phyloP scores from a whole-genome alignment of 2,329 filamentous ascomycete genomes.

The Cephalotrichum gorgonifer region DNA sequence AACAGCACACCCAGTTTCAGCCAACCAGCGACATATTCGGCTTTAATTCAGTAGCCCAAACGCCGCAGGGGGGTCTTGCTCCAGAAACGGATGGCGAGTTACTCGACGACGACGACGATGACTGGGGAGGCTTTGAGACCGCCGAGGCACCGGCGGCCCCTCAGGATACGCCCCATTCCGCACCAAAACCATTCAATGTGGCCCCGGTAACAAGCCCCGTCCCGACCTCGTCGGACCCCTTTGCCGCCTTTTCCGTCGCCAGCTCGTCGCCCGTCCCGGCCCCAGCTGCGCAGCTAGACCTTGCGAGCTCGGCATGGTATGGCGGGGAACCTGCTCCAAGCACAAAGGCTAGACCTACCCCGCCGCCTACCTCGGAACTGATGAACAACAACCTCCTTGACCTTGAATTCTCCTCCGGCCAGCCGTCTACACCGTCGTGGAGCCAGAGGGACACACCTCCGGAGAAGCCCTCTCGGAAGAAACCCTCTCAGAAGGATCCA shows the following conservation, averaged over 20 bases:
- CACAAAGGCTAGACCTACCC: slow-evolving; percentile 15
- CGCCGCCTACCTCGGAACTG: slow-evolving; percentile 42
- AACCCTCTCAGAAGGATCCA: slow-evolving; percentile 21
- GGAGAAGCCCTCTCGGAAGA: not conserved
- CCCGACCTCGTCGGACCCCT: slow-evolving; percentile 5
- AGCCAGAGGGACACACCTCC: slow-evolving; percentile 3
- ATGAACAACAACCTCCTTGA: slow-evolving; percentile 41
- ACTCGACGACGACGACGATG: slow-evolving; percentile 43
- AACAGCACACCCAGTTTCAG: slow-evolving; percentile 3
- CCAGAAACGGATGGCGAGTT: not conserved
- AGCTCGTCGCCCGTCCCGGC: slow-evolving; percentile 12
- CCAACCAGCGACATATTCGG: slow-evolving; percentile 13
- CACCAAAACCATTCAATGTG: slow-evolving; percentile 1
- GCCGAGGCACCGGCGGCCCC: slow-evolving; percentile 27
- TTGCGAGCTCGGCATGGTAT: slow-evolving; percentile 10
- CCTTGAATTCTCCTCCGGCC: slow-evolving; percentile 10
- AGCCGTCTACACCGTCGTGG: not conserved
- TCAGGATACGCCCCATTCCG: not conserved
- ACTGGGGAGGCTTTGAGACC: slow-evolving; percentile 59
- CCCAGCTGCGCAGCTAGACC: not conserved
- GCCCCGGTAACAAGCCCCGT: not conserved
- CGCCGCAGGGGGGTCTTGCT: not conserved
- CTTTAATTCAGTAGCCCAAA: slow-evolving; percentile 5
- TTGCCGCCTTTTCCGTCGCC: slow-evolving; percentile 10
- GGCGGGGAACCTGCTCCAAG: slow-evolving; percentile 7